Percentiles rank a stretch among this genome's conserved stretches.
Evolutionary conservation across 352 stramenopile species (phyloP).

Genomic region (Phytopythium aichiense): DNA sequence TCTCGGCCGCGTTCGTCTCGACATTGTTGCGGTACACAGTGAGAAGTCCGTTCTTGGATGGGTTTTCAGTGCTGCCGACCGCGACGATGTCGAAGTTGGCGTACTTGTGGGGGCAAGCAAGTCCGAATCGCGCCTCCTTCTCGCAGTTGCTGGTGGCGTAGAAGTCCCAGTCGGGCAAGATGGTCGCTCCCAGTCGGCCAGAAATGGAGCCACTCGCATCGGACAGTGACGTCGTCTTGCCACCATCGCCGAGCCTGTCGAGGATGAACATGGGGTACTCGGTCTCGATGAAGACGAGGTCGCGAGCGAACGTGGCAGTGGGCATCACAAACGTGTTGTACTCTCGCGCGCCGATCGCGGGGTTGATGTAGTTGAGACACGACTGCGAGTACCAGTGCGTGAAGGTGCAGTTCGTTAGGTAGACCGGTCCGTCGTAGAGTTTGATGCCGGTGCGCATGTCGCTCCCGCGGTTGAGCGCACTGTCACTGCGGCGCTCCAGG

Average conservation of each 20-base stretch:
- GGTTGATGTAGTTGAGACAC: slow-evolving; percentile 35
- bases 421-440: slow-evolving; percentile 34
- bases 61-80: slow-evolving; percentile 15
- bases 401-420: slow-evolving; percentile 31
- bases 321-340: slow-evolving; percentile 37
- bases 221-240: slow-evolving; percentile 25
- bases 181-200: slow-evolving; percentile 10
- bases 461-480: slow-evolving; percentile 20
- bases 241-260: slow-evolving; percentile 27
- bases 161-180: slow-evolving; percentile 31
- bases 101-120: slow-evolving; percentile 37
- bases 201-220: slow-evolving; percentile 25
- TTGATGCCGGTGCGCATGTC: slow-evolving; percentile 29
- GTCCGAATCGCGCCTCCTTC: slow-evolving; percentile 11
- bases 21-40: slow-evolving; percentile 24
- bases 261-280: slow-evolving; percentile 16
- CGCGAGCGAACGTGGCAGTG: slow-evolving; percentile 13
- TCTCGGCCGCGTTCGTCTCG: neutral
- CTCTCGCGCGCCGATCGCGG: slow-evolving; percentile 26
- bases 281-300: slow-evolving; percentile 24
- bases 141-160: slow-evolving; percentile 20
- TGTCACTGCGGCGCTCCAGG: slow-evolving; percentile 32
- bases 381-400: slow-evolving; percentile 30
- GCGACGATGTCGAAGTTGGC: slow-evolving; percentile 33
- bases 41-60: slow-evolving; percentile 17